phyloP scores from a whole-genome alignment of 495 filamentous ascomycete species.

The Baudoinia panamericana region DNA sequence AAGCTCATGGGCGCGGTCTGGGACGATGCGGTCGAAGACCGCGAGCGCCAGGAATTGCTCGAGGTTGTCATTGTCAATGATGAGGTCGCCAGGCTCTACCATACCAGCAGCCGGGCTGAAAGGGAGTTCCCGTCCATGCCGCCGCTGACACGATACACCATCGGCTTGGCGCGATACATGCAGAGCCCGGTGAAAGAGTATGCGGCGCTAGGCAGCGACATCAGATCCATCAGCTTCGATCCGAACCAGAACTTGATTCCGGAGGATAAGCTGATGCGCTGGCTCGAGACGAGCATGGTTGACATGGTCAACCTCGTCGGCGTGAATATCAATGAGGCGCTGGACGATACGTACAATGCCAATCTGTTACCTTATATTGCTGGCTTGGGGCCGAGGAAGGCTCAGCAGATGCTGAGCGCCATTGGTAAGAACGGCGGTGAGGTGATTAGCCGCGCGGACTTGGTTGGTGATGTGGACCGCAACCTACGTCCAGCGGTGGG shows the following conservation, averaged over 20 bases:
- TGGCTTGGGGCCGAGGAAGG: constrained; percentile 87
- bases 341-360: constrained; percentile 61
- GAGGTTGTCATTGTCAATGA: constrained; percentile 91
- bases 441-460: constrained; percentile 66
- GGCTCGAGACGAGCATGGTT: constrained; percentile 85
- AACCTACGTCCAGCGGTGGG: constrained; percentile 68
- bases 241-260: constrained; percentile 77
- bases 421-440: constrained; percentile 79
- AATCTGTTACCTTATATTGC: constrained; percentile 84
- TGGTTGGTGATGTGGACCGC: constrained; percentile 72
- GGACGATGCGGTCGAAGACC: constrained; percentile 56
- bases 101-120: constrained; percentile 70
- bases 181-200: constrained; percentile 95
- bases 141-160: constrained; percentile 71
- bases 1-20: constrained; percentile 54
- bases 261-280: constrained; percentile 68
- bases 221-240: constrained; percentile 76
- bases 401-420: constrained; percentile 71
- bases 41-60: constrained; percentile 52
- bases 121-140: constrained; percentile 66
- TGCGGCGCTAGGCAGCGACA: constrained; percentile 75
- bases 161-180: constrained; percentile 75
- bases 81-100: constrained; percentile 86
- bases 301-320: constrained; percentile 97
- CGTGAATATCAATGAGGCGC: constrained; percentile 86